Evolutionary conservation across 2,329 filamentous ascomycete species (phyloP).

Genomic region (Pseudogymnoascus sp.): DNA sequence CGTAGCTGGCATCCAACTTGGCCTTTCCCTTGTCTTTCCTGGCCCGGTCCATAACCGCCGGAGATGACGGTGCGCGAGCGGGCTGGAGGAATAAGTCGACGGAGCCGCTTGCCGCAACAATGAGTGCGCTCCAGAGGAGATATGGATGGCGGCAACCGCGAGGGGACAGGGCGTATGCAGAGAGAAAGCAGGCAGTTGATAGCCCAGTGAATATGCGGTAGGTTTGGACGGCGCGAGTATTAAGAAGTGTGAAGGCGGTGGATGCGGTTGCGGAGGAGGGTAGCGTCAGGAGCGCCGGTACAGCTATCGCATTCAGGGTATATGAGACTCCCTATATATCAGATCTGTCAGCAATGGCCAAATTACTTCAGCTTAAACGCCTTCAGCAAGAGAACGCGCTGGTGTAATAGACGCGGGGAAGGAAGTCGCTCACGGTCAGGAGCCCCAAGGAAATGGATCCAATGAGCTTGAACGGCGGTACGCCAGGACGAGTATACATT

Average conservation of each 20-base stretch:
- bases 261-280: constrained; percentile 65
- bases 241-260: constrained; percentile 61
- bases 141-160: constrained; percentile 74
- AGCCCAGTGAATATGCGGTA: constrained; percentile 59
- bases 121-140: constrained; percentile 72
- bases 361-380: neutral
- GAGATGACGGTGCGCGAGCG: constrained; percentile 16
- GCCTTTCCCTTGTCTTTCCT: constrained; percentile 17
- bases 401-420: neutral
- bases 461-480: constrained; percentile 77
- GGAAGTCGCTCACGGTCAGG: constrained; percentile 59
- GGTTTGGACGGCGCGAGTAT: constrained; percentile 53
- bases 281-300: constrained; percentile 73
- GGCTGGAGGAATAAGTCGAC: constrained; percentile 26
- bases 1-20: constrained; percentile 61
- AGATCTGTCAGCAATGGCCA: neutral
- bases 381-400: neutral
- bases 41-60: constrained; percentile 25
- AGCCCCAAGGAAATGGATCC: constrained; percentile 84
- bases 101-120: constrained; percentile 47
- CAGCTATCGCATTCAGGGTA: constrained; percentile 66
- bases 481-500: neutral
- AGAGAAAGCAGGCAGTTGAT: constrained; percentile 61
- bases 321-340: constrained; percentile 71
- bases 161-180: constrained; percentile 72